Percentiles rank a stretch among this genome's conserved stretches.
These are phyloP conservation scores for Candida sakaeoensis DNA, from an alignment of 805 yeast genomes.

Conservation along the genomic window DNA sequence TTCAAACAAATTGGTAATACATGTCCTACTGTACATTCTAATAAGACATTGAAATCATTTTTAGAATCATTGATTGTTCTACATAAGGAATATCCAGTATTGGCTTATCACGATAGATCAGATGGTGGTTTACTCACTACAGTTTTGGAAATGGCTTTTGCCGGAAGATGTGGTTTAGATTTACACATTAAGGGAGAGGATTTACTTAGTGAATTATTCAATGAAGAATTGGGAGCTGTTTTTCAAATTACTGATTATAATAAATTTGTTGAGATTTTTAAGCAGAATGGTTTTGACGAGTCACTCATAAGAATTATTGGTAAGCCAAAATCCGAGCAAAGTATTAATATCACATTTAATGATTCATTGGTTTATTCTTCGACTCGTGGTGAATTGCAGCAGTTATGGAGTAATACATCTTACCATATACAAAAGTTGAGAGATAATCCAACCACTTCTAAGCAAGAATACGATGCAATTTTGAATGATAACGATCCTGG, in stretches of 20 bases:
- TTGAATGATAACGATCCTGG: constrained; percentile 88
- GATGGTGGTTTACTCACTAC: constrained; percentile 94
- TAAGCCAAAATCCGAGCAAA: constrained; percentile 51
- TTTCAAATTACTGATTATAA: constrained; percentile 74
- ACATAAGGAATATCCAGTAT: constrained; percentile 63
- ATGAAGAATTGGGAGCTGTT: constrained; percentile 94
- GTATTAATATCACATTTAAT: constrained; percentile 47
- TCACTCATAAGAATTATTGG: constrained; percentile 62
- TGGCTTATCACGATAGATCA: constrained; percentile 92
- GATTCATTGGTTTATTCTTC: constrained; percentile 45
- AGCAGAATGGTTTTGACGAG: constrained; percentile 53
- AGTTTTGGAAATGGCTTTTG: constrained; percentile 92
- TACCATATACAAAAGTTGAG: constrained; percentile 86
- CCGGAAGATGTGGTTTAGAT: constrained; percentile 82
- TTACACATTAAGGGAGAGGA: constrained; percentile 43
- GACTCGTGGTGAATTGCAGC: constrained; percentile 71
- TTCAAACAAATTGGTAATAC: constrained; percentile 80
- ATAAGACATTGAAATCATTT: constrained; percentile 60
- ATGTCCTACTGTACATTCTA: constrained; percentile 79
- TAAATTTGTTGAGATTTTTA: constrained; percentile 53
- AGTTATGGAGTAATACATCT: constrained; percentile 83
- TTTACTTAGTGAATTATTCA: constrained; percentile 61
- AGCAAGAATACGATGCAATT: constrained; percentile 75
- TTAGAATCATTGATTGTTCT: constrained; percentile 65
- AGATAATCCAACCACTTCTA: constrained; percentile 90